A percentile compares a stretch with the other conserved stretches of the same genome.
Conservation (phyloP, 192 early-diverging fungal genomes). For the Backusella australiensis region DNA sequence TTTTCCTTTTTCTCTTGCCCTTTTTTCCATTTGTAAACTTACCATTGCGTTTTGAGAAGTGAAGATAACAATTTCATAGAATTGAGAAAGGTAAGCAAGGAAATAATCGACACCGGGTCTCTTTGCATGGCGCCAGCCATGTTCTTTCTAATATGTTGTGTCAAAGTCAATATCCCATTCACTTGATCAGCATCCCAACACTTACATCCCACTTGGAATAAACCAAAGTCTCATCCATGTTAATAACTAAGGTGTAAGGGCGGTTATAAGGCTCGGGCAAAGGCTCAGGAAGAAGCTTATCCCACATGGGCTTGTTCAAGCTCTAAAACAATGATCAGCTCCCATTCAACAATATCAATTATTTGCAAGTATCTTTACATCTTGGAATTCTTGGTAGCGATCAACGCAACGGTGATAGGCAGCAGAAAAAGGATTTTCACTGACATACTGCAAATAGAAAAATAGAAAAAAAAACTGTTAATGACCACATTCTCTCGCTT, state of each 20-base stretch:
- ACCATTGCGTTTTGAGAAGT: conserved; percentile 85
- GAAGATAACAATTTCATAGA: conserved; percentile 96
- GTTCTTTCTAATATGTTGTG: conserved; percentile 64
- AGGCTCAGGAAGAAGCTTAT: conserved; percentile 91
- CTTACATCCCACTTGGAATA: conserved; percentile 91
- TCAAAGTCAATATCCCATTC: not conserved
- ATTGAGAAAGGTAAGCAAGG: conserved; percentile 82
- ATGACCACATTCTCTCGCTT: not conserved
- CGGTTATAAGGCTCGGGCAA: conserved; percentile 82
- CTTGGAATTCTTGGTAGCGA: conserved; percentile 27
- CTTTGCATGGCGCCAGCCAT: conserved; percentile 96
- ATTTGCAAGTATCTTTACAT: conserved; percentile 22
- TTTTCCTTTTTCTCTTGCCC: not conserved
- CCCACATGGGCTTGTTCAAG: conserved; percentile 67
- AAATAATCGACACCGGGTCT: conserved; percentile 97
- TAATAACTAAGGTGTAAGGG: conserved; percentile 92
- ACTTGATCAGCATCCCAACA: not conserved
- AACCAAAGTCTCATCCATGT: conserved; percentile 91
- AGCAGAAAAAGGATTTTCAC: conserved; percentile 24
- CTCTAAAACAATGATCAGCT: conserved; percentile 33
- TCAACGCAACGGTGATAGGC: conserved; percentile 33
- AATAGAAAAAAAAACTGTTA: not conserved
- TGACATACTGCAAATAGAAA: conserved; percentile 23
- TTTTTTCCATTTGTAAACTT: conserved; percentile 24
- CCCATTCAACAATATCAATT: conserved; percentile 15